Evolutionary conservation across 1,284 basidiomycete genomes (phyloP).

Genomic region (Ustilago bromivora): DNA sequence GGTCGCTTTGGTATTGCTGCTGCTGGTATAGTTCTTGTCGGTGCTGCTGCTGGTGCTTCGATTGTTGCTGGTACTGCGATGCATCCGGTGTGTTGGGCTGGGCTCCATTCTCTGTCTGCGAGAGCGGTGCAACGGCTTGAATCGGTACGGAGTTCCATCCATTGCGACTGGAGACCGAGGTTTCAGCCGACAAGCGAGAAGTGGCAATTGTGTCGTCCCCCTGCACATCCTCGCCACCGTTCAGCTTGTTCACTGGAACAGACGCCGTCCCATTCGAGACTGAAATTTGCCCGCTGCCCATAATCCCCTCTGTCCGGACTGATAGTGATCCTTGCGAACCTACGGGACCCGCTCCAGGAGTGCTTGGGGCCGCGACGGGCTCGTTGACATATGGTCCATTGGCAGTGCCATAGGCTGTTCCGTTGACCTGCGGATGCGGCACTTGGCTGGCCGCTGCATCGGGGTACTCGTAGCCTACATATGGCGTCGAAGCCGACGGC

Average conservation of each 20-base stretch:
- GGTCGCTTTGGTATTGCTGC: slow-evolving; percentile 1
- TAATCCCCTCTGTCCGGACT: slow-evolving; percentile 34
- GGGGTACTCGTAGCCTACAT: slow-evolving; percentile 20
- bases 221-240: slow-evolving; percentile 6
- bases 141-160: slow-evolving; percentile 36
- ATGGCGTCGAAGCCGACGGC: slow-evolving; percentile 10
- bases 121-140: slow-evolving; percentile 20
- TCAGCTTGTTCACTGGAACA: slow-evolving; percentile 1
- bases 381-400: slow-evolving; percentile 11
- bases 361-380: not conserved
- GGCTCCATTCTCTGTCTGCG: slow-evolving; percentile 12
- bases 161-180: slow-evolving; percentile 30
- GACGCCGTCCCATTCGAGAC: slow-evolving; percentile 7
- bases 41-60: slow-evolving; percentile 9
- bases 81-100: not conserved
- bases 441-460: slow-evolving; percentile 6
- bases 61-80: slow-evolving; percentile 1
- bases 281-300: slow-evolving; percentile 4
- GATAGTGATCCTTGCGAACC: slow-evolving; percentile 24
- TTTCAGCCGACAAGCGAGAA: slow-evolving; percentile 29
- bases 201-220: slow-evolving; percentile 25
- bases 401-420: slow-evolving; percentile 9
- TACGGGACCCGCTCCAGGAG: not conserved
- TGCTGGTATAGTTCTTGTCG: slow-evolving; percentile 8
- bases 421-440: slow-evolving; percentile 15